Evolutionary conservation across 768 basidiomycete genomes (phyloP), one percentile per base, ranked within the genome.

Genomic region (Boletus rubropictus): DNA sequence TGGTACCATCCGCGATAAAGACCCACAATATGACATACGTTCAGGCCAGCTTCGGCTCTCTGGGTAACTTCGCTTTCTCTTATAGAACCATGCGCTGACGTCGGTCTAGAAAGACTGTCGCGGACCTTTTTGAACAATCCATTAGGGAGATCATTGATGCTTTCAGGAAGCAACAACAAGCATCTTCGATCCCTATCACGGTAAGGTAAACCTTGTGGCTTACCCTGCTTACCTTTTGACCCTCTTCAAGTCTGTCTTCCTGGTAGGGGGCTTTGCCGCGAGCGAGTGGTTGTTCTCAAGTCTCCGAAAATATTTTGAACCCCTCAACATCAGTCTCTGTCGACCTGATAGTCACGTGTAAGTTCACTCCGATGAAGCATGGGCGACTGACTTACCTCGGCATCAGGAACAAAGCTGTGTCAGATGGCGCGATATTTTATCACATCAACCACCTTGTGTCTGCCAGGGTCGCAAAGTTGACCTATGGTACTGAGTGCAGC

Each of bases 301-400:
- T 38, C 69, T 81, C 2, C 70, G 70, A 33, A 61, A 56, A 42
- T 55, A 63, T 5, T 62, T 81, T 9, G 63, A 64, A 5, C 52
- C 63, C 4, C 55, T 67, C 0, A 69, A 71, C n/a, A 55, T 78
- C 31, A 66, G 60, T 27, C 59, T 81, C 15, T 68, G 72, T 42
- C 68, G 77, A 7, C 80, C 79, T 0, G 77, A 80, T 46, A 73
- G 69, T 29, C 75, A 78, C 49, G 69, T 79, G 80, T 79, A 55
- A 37, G 77, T 67, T n/a, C 24, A 35, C 12, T 11, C 6, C 20
- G 27, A 18, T n/a, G 6, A 29, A 24, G 31, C 22, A n/a, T 25
- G 1, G 27, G 25, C 5, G 24, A 35, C 14, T n/a, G 3, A 9
- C 56, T 65, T 29, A 67, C 25, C n/a, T 39, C 15, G 8, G 6